Evolutionary conservation across 2,329 filamentous ascomycete species (phyloP).

Genomic region (Alternaria burnsii): DNA sequence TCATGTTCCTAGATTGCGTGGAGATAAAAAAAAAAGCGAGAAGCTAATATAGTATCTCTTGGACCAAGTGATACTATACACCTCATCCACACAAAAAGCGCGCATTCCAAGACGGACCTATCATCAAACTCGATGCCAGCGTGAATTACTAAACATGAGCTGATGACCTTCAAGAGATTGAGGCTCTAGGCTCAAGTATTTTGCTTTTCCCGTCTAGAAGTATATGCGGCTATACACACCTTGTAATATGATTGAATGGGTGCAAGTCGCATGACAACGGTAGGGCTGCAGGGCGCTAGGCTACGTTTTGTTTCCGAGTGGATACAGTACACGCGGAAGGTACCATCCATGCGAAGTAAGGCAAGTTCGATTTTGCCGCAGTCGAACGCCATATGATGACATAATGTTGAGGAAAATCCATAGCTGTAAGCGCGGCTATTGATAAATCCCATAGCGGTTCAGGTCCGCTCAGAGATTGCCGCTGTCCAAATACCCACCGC

Average conservation of each 20-base stretch:
- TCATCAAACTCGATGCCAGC: background rate
- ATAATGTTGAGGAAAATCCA: background rate
- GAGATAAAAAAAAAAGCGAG: background rate
- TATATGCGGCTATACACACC: background rate
- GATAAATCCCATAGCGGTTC: background rate
- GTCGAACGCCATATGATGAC: background rate
- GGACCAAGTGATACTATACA: background rate
- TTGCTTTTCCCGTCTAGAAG: background rate
- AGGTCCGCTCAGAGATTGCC: background rate
- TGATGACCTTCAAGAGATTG: background rate
- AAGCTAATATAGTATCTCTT: background rate
- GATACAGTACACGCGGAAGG: background rate
- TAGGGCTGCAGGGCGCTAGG: constrained; percentile 12
- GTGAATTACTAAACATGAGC: background rate
- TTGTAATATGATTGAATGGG: background rate
- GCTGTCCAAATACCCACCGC: background rate
- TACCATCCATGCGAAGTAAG: background rate
- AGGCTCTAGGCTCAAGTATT: background rate
- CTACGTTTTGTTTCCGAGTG: background rate
- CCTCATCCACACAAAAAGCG: background rate
- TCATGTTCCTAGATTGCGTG: background rate
- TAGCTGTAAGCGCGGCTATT: background rate
- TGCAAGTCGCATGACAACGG: constrained; percentile 7
- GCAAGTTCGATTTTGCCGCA: background rate
- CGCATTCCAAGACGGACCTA: background rate